These are phyloP conservation scores for Byssothecium circinans DNA, from an alignment of 2,329 filamentous ascomycete species.

Conservation along the genomic window DNA sequence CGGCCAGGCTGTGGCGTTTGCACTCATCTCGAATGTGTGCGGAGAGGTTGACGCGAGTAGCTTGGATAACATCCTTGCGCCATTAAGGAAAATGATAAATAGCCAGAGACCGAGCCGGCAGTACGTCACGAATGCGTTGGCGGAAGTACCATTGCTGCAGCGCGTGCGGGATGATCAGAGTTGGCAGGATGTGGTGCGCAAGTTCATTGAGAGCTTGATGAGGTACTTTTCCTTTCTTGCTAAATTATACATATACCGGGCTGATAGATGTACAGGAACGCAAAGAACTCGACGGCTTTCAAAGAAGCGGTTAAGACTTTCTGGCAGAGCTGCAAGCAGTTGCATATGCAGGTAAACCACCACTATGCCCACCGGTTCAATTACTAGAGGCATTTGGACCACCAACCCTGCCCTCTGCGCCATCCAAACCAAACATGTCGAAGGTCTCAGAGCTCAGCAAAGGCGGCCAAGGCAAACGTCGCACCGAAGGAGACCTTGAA, in stretches of 20 bases:
- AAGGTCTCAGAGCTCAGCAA: slow-evolving; percentile 55
- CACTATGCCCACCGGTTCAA: slow-evolving; percentile 30
- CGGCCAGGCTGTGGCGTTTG: slow-evolving; percentile 32
- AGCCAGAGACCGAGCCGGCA: slow-evolving; percentile 34
- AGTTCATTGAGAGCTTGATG: slow-evolving; percentile 38
- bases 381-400: slow-evolving; percentile 14
- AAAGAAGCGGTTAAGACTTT: slow-evolving; percentile 41
- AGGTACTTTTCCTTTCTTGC: slow-evolving; percentile 24
- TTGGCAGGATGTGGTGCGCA: slow-evolving; percentile 34
- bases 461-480: slow-evolving; percentile 71
- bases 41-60: slow-evolving; percentile 41
- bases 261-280: slow-evolving; percentile 39
- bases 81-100: slow-evolving; percentile 36
- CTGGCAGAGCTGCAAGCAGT: slow-evolving; percentile 41
- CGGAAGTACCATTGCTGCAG: slow-evolving; percentile 32
- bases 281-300: slow-evolving; percentile 34
- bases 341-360: slow-evolving; percentile 38
- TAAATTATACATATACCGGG: neutral
- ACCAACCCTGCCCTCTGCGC: slow-evolving; percentile 1
- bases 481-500: slow-evolving; percentile 72
- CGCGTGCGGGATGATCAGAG: slow-evolving; percentile 31
- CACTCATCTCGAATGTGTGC: slow-evolving; percentile 38
- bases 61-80: slow-evolving; percentile 35
- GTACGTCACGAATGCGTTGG: slow-evolving; percentile 35
- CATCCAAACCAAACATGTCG: neutral